Percentiles rank a stretch among this genome's conserved stretches.
These are phyloP conservation scores for Zygosaccharomyces gambellarensis DNA, from an alignment of 805 yeast genomes.

Conservation along the genomic window DNA sequence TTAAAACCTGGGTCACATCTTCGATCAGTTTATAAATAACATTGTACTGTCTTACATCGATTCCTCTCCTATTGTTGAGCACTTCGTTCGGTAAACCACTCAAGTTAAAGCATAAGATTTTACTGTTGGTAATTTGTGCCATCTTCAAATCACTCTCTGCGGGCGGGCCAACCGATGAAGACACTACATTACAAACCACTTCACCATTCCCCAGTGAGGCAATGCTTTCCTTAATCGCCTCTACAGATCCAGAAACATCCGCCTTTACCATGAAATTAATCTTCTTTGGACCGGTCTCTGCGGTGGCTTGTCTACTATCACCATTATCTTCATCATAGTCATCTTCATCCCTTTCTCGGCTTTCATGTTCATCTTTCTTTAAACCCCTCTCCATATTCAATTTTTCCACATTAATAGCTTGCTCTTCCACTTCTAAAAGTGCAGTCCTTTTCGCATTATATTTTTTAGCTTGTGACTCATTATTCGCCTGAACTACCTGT, in stretches of 20 bases:
- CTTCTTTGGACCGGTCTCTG: slow-evolving; percentile 24
- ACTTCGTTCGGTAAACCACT: slow-evolving; percentile 58
- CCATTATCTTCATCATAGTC: slow-evolving; percentile 27
- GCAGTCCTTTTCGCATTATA: slow-evolving; percentile 63
- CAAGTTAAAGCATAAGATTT: slow-evolving; percentile 73
- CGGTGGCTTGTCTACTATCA: slow-evolving; percentile 10
- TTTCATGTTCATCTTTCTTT: slow-evolving; percentile 49
- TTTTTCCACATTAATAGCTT: slow-evolving; percentile 59
- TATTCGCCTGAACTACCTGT: slow-evolving; percentile 67
- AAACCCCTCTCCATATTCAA: slow-evolving; percentile 63
- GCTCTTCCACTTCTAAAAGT: slow-evolving; percentile 52
- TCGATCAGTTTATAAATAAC: slow-evolving; percentile 87
- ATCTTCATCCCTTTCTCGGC: slow-evolving; percentile 36
- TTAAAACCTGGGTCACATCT: slow-evolving; percentile 64
- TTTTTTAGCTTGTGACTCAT: slow-evolving; percentile 69
- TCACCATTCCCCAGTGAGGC: slow-evolving; percentile 82
- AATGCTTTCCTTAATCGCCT: slow-evolving; percentile 83
- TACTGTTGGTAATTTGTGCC: slow-evolving; percentile 67
- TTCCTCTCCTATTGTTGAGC: slow-evolving; percentile 48
- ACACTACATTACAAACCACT: slow-evolving; percentile 63
- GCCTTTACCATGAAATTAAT: slow-evolving; percentile 73
- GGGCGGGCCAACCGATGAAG: slow-evolving; percentile 73
- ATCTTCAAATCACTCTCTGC: slow-evolving; percentile 61
- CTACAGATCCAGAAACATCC: slow-evolving; percentile 92
- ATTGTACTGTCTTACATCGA: slow-evolving; percentile 59